Evolutionary conservation across 2,329 filamentous ascomycete species (phyloP), one percentile per base, ranked within the genome.

Genomic region (Claviceps digitariae): DNA sequence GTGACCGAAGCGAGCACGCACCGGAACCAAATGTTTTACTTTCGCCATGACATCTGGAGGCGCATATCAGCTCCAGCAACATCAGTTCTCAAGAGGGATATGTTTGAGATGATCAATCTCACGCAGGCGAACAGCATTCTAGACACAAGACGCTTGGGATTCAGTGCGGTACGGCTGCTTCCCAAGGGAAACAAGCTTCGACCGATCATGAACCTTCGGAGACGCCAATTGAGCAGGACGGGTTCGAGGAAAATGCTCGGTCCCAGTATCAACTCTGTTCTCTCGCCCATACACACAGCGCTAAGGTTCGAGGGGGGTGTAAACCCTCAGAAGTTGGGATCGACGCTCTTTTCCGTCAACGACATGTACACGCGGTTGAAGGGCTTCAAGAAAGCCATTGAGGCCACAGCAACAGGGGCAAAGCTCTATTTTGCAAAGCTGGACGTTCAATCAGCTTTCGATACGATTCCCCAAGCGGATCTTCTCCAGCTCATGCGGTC

Each of bases 11-110:
- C 90, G 0, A 90, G 82, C 57, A 74, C 75, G 1, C 82, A 95
- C 63, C 83, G 85, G 17, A 89, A 93, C 61, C 81, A 82, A 29
- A 71, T 97, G 1, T 95, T 95, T 67, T 98, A 89, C 69, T 97
- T 96, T 64, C 86, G 91, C 4, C 93, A 98, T 58, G 93, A 98
- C 66, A 75, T 93, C 10, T 98, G 93, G 93, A 81, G 79, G 50
- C 76, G 76, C 43, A 68, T 97, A 36, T 81, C 84, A 1, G 83
- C 90, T 60, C 86, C 90, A 7, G 81, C 84, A 0, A 72, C 96
- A 64, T 67, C 74, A 1, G 70, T 71, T 1, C 70, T 97, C 23
- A 93, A 86, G 62, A 59, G 70, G 2, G 76, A 71, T 9, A 89
- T 94, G 78, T 88, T 96, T 57, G 85, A 93, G 58, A 86, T 93